Percentiles rank a stretch among this genome's conserved stretches.
phyloP scores from a whole-genome alignment of 139 green algal genomes.

The Helicosporidium sp. region DNA sequence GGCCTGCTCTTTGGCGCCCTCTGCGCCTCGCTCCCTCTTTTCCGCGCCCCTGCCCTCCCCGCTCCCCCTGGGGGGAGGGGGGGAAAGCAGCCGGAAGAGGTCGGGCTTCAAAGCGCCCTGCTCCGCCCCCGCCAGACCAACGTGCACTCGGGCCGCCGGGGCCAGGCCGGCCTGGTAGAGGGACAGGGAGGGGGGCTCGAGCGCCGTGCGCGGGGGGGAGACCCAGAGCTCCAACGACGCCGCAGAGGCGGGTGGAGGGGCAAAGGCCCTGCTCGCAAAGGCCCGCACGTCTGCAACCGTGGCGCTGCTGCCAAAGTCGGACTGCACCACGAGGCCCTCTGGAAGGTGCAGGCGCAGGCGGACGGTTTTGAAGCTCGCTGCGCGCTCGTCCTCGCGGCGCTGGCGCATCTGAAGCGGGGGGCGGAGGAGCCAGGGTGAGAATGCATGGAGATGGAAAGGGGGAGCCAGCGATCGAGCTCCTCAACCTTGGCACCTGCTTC shows the following conservation, averaged over 20 bases:
- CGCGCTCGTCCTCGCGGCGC: constrained; percentile 5
- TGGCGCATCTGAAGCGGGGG: constrained; percentile 8
- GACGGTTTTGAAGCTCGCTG: constrained; percentile 10
- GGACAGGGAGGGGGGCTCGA: background rate
- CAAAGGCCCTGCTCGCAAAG: background rate
- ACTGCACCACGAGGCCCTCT: constrained; percentile 14
- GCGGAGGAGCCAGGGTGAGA: too few relatives aligned
- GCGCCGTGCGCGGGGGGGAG: constrained; percentile 8
- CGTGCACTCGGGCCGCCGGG: constrained; percentile 18
- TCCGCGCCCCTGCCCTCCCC: background rate
- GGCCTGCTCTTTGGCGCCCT: too few relatives aligned
- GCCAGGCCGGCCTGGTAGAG: constrained; percentile 17
- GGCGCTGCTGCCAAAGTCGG: too few relatives aligned
- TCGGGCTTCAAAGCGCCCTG: constrained; percentile 5
- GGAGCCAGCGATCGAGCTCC: background rate
- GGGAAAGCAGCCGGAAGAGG: constrained; percentile 4
- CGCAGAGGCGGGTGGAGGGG: constrained; percentile 1
- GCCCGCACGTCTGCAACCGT: too few relatives aligned
- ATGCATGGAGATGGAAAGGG: background rate
- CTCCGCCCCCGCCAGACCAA: background rate
- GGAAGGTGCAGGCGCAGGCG: constrained; percentile 15
- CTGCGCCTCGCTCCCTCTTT: too few relatives aligned
- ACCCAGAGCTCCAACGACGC: constrained; percentile 5
- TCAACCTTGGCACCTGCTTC: constrained; percentile 8
- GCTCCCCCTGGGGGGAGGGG: constrained; percentile 1